Evolutionary conservation across 305 asterid genomes (phyloP), one percentile per base, ranked within the genome.

Genomic region (Striga hermonthica): DNA sequence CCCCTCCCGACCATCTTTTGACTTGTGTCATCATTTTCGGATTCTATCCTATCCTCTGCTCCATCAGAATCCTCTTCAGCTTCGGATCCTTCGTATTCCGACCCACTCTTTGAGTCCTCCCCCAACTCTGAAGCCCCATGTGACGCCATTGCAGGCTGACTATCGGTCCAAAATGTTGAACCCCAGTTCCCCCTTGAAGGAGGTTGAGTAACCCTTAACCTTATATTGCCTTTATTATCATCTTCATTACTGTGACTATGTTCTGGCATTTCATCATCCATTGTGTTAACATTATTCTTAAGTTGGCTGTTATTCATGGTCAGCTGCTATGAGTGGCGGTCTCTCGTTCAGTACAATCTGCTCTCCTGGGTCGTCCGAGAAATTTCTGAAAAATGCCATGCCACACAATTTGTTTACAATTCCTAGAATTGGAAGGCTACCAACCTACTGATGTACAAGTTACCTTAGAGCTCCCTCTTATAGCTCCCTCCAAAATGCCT

Each of bases 11-110:
- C 7, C 77, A 53, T 74, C 65, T 82, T 81, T 67, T 79, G 74
- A 67, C 56, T 83, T 49, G 73, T 71, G 5, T 79, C 84, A 64
- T 83, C 87, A 76, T 82, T 82, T 66, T 85, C 95, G 43, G 79
- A 79, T 70, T 82, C 89, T 73, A 74, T 71, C 74, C 75, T 79
- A 60, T 75, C 93, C 52, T 75, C 88, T 47, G 62, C 84, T 61
- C 86, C 88, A 76, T 85, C 95, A 70, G 83, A 81, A 40, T 83
- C 82, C 74, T 79, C 91, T 72, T 82, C 87, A 57, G 70, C 81
- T 76, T 87, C 99, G 43, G 95, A 89, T 41, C 91, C 98, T 74
- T 91, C 88, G 76, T 84, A 84, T 72, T 93, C 96, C 11, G 99
- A 82, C 58, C 89, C 96, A 80, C 97, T 91, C 80, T 86, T 89